Evolutionary conservation across 352 stramenopile genomes (phyloP).

Genomic region (Pythium phragmiticola): DNA sequence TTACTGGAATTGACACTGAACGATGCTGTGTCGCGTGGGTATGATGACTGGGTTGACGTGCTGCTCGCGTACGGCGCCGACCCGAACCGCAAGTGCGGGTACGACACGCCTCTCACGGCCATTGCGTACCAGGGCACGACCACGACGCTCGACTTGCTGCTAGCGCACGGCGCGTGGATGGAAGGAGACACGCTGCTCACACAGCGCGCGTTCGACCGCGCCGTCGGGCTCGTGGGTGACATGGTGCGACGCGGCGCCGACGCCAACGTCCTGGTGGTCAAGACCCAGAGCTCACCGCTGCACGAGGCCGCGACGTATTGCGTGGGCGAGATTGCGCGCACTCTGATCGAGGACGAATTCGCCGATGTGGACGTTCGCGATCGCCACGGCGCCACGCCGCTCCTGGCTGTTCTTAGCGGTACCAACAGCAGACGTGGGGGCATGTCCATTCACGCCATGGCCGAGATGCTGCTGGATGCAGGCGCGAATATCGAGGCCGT

Average conservation of each 20-base stretch:
- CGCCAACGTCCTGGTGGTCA: background rate
- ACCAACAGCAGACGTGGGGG: too few species aligned
- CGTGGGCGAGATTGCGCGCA: background rate
- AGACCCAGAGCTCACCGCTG: background rate
- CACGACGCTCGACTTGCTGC: constrained; percentile 3
- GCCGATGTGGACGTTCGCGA: too few species aligned
- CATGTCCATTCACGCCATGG: too few species aligned
- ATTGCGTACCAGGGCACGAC: background rate
- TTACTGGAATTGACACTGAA: background rate
- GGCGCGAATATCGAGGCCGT: too few species aligned
- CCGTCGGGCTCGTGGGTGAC: background rate
- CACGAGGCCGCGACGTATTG: background rate
- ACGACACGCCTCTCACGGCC: background rate
- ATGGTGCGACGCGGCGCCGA: constrained; percentile 6
- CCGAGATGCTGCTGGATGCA: too few species aligned
- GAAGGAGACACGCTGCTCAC: background rate
- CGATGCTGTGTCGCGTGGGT: background rate
- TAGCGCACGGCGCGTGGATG: constrained; percentile 1
- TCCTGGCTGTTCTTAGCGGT: too few species aligned
- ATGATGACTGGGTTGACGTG: background rate
- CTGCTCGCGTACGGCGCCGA: constrained; percentile 14
- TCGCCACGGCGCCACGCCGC: too few species aligned
- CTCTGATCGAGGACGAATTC: too few species aligned
- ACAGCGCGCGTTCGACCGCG: background rate
- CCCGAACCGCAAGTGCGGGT: background rate